phyloP scores from a whole-genome alignment of 106 monocot species.

The Gastrodia elata region DNA sequence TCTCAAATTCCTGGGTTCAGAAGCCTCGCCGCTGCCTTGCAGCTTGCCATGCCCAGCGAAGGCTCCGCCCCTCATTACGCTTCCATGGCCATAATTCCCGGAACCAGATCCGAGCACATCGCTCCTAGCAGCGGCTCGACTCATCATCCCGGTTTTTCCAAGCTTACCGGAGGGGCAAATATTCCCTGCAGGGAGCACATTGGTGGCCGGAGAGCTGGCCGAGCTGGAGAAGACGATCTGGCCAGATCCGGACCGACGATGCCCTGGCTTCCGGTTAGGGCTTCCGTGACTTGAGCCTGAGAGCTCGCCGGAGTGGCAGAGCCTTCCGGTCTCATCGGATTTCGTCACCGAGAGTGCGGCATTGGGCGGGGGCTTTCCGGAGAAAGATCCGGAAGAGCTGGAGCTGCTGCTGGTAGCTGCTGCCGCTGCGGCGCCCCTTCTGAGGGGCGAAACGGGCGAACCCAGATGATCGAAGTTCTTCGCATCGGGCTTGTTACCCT shows the following conservation, averaged over 20 bases:
- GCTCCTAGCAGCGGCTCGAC: slow-evolving; percentile 18
- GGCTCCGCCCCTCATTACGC: slow-evolving; percentile 50
- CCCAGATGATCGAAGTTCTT: slow-evolving; percentile 35
- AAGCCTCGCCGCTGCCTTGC: neutral
- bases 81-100: slow-evolving; percentile 77
- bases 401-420: slow-evolving; percentile 33
- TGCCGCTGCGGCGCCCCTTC: neutral
- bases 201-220: slow-evolving; percentile 33
- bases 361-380: slow-evolving; percentile 16
- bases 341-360: slow-evolving; percentile 12
- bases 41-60: neutral
- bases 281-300: slow-evolving; percentile 29
- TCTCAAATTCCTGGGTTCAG: neutral
- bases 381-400: slow-evolving; percentile 35
- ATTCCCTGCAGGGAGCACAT: slow-evolving; percentile 68
- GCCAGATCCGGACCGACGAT: slow-evolving; percentile 54
- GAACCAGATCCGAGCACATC: slow-evolving; percentile 73
- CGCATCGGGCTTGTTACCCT: slow-evolving; percentile 58
- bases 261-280: slow-evolving; percentile 22
- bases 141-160: slow-evolving; percentile 26
- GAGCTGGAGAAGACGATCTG: slow-evolving; percentile 49
- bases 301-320: slow-evolving; percentile 68
- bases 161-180: slow-evolving; percentile 81
- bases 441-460: slow-evolving; percentile 57
- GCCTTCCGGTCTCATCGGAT: slow-evolving; percentile 14